Evolutionary conservation across 2,329 filamentous ascomycete species (phyloP), one percentile per base, ranked within the genome.

Genomic region (Penicillium corylophilum): DNA sequence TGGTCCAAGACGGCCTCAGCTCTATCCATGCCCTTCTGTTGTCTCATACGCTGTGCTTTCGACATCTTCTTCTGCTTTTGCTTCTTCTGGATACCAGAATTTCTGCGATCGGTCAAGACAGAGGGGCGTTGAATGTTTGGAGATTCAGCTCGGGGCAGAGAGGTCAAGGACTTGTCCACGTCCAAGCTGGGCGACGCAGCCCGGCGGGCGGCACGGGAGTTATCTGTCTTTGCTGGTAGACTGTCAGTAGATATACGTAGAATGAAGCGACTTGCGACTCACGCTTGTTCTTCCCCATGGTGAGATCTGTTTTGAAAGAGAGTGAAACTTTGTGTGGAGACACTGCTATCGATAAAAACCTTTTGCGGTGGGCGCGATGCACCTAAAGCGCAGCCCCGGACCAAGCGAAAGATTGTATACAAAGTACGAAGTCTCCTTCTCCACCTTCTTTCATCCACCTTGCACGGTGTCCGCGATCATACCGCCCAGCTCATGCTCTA

Each of bases 191-290:
- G 82, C 5, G 80, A 82, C 47, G 72, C 75, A 55, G 77, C 82
- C 60, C 83, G 77, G 57, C 82, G 78, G 33, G 81, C 81, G 49
- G 82, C 82, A 50, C 83, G 81, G 44, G 83, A 84, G 63, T 81
- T 80, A 15, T 76, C 58, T 2, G 80, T 79, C 44, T 76, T 72
- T 52, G 75, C 81, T 84, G 54, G 20, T 33, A 23, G n/a, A 38
- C 41, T 38, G 43, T 59, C 54, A 57, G 58, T 46, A 18, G 22
- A 23, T 40, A 39, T 39, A 38, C 22, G 33, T 20, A 18, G 39
- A 22, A 23, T 31, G 18, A 26, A 23, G 20, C 1, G 15, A 40
- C 45, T 44, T 26, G 51, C 49, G 55, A 65, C 64, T 64, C 57
- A 64, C 68, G 50, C 51, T 60, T 72, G 43, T 66, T 72, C 59